Percentiles rank a stretch among this genome's conserved stretches.
These are phyloP conservation scores for Ustulina deusta DNA, from an alignment of 2,329 filamentous ascomycete genomes.

Conservation along the genomic window DNA sequence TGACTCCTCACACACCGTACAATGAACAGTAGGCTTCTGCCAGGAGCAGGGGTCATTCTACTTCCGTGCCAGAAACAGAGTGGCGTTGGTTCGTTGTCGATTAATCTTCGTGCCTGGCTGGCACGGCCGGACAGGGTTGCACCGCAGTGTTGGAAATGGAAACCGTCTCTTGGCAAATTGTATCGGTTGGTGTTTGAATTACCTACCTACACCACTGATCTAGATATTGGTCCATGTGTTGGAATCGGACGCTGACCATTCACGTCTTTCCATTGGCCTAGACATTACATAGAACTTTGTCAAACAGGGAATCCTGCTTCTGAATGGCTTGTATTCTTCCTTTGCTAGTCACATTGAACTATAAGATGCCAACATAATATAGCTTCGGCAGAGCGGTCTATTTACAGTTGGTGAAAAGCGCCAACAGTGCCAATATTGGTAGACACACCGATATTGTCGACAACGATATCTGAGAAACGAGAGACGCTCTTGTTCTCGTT, in stretches of 20 bases:
- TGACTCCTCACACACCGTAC: slow-evolving; percentile 22
- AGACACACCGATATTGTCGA: slow-evolving; percentile 11
- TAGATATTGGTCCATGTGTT: slow-evolving; percentile 6
- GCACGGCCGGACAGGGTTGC: slow-evolving; percentile 34
- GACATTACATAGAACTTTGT: neutral
- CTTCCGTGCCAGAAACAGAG: slow-evolving; percentile 40
- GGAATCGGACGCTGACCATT: slow-evolving; percentile 3
- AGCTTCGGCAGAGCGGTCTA: slow-evolving; percentile 2
- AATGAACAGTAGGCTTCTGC: slow-evolving; percentile 3
- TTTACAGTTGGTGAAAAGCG: neutral
- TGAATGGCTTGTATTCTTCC: slow-evolving; percentile 8
- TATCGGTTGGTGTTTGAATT: slow-evolving; percentile 17
- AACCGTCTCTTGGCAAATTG: slow-evolving; percentile 31
- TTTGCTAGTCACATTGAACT: slow-evolving; percentile 7
- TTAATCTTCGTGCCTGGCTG: slow-evolving; percentile 31
- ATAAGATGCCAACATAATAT: slow-evolving; percentile 10
- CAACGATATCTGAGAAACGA: slow-evolving; percentile 20
- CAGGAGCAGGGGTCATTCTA: slow-evolving; percentile 31
- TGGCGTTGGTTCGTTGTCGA: slow-evolving; percentile 36
- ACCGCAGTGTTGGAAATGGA: slow-evolving; percentile 31
- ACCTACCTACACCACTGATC: neutral
- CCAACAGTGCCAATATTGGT: slow-evolving; percentile 11
- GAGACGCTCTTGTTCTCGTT: slow-evolving; percentile 1
- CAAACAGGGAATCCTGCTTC: neutral
- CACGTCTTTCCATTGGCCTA: slow-evolving; percentile 15